phyloP scores from a whole-genome alignment of 305 asterid species.

The Fraxinus velutina region DNA sequence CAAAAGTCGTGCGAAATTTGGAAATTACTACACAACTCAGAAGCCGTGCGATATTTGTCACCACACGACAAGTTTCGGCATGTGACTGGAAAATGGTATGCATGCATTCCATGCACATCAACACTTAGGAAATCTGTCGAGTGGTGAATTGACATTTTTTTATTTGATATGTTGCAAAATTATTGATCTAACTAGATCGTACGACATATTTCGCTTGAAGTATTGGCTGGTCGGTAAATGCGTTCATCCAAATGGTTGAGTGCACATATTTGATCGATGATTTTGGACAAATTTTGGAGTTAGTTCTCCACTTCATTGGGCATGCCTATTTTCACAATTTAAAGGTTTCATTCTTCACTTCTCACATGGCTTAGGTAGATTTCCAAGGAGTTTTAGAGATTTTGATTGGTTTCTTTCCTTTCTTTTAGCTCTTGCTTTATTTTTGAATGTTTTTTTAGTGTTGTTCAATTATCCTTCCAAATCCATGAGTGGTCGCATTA shows the following conservation, averaged over 20 bases:
- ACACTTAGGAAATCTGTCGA: not conserved
- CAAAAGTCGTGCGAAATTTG: no score
- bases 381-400: no score
- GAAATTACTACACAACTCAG: no score
- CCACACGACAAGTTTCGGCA: no score
- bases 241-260: not conserved
- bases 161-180: not conserved
- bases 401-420: no score
- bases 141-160: no score
- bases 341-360: not conserved
- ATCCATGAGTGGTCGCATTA: not conserved
- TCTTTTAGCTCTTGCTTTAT: no score
- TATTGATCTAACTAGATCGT: not conserved
- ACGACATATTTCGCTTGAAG: not conserved
- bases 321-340: not conserved
- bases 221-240: not conserved
- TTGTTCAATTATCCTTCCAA: no score
- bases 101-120: not conserved
- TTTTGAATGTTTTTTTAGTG: no score
- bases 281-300: not conserved
- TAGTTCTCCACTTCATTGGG: not conserved
- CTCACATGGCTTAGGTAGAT: not conserved
- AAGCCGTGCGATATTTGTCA: no score
- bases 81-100: not conserved
- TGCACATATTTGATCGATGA: not conserved